A percentile compares a stretch with the other conserved stretches of the same genome.
These are phyloP conservation scores for Solanum dulcamara DNA, from an alignment of 257 asterid species.

Conservation along the genomic window DNA sequence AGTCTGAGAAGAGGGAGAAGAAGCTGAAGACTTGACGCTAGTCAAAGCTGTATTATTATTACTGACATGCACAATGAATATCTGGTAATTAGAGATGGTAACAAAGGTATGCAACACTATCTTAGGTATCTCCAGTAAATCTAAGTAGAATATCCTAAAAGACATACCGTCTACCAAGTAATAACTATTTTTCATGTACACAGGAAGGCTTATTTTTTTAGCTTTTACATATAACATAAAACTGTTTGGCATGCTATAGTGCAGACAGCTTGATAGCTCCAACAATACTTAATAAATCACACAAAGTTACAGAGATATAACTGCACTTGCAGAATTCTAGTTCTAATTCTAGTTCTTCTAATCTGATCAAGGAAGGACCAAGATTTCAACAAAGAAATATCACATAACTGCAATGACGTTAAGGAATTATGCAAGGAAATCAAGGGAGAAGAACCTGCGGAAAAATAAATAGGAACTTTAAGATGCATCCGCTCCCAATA, in stretches of 20 bases:
- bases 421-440: background rate
- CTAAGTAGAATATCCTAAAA: background rate
- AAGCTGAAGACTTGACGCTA: background rate
- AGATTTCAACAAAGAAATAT: background rate
- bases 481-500: conserved; percentile 91
- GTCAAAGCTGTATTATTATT: background rate
- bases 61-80: background rate
- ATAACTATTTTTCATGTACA: background rate
- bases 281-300: background rate
- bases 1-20: background rate
- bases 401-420: background rate
- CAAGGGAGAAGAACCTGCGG: conserved; percentile 49
- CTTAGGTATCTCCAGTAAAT: background rate
- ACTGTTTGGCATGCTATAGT: background rate
- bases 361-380: background rate
- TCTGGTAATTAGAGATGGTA: background rate
- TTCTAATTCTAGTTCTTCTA: background rate
- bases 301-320: background rate
- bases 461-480: conserved; percentile 77
- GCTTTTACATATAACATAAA: background rate
- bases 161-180: background rate
- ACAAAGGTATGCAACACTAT: background rate
- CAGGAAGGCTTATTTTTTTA: background rate
- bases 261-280: background rate
- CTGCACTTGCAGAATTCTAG: background rate